phyloP scores from a whole-genome alignment of 495 filamentous ascomycete species.

The Lepraria neglecta region DNA sequence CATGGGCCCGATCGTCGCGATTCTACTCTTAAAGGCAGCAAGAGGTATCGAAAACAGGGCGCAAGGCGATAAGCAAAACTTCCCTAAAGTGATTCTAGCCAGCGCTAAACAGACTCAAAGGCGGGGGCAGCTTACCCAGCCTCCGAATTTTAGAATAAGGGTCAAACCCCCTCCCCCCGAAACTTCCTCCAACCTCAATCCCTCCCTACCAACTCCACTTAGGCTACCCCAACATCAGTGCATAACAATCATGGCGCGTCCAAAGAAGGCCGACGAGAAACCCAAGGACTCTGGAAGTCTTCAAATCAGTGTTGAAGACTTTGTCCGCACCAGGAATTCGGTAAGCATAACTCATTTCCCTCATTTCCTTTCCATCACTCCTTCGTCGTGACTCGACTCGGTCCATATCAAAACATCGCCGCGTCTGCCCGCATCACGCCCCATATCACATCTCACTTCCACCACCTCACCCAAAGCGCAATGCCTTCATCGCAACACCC shows the following conservation, averaged over 20 bases:
- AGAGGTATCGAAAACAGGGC: no score
- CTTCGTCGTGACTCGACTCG: slow-evolving; percentile 25
- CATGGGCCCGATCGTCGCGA: no score
- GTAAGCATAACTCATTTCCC: slow-evolving; percentile 43
- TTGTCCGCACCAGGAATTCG: slow-evolving; percentile 56
- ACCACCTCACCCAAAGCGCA: background rate
- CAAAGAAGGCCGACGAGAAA: slow-evolving; percentile 46
- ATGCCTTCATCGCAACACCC: slow-evolving; percentile 1
- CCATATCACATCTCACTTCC: background rate
- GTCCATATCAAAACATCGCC: slow-evolving; percentile 25
- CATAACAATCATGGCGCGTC: slow-evolving; percentile 37
- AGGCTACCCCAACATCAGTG: background rate
- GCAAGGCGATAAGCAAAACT: no score
- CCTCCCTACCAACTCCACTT: slow-evolving; percentile 11
- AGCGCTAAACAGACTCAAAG: no score
- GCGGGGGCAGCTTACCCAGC: no score
- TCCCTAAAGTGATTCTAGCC: no score
- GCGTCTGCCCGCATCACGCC: slow-evolving; percentile 20
- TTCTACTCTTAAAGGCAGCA: no score
- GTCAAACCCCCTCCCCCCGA: no score
- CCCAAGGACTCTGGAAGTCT: slow-evolving; percentile 35
- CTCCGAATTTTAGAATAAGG: no score
- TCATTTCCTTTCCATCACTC: slow-evolving; percentile 22
- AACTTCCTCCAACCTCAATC: background rate
- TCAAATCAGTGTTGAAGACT: slow-evolving; percentile 53